Evolutionary conservation across 2,329 filamentous ascomycete genomes (phyloP).

Genomic region (Teratosphaeria nubilosa): DNA sequence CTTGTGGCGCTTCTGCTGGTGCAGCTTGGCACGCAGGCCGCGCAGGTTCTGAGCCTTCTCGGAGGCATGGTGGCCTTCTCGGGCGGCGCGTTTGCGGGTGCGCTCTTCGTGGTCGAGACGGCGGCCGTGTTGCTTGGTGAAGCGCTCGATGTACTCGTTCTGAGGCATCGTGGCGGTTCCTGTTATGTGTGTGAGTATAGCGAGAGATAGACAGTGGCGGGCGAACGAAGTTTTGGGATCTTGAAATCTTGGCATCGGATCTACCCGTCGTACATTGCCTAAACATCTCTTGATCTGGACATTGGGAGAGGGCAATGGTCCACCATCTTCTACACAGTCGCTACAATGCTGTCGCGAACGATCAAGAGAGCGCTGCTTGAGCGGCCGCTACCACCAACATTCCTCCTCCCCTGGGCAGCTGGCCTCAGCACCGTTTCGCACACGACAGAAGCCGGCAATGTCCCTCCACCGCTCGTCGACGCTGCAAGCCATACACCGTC

Average conservation of each 20-base stretch:
- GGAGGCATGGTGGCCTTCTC: conserved; percentile 79
- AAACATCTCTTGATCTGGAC: background rate
- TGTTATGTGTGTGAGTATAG: background rate
- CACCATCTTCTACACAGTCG: background rate
- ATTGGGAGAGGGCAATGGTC: background rate
- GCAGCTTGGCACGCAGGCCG: conserved; percentile 83
- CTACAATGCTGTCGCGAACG: conserved; percentile 38
- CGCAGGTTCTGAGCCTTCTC: conserved; percentile 88
- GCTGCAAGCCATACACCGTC: conserved; percentile 4
- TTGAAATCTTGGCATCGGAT: background rate
- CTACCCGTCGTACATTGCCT: background rate
- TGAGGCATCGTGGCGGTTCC: conserved; percentile 50
- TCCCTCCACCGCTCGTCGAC: conserved; percentile 35
- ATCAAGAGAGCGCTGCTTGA: conserved; percentile 55
- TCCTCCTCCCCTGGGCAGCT: conserved; percentile 44
- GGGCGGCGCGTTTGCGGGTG: conserved; percentile 71
- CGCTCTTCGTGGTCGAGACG: conserved; percentile 80
- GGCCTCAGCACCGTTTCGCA: conserved; percentile 30
- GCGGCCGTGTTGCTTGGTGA: conserved; percentile 49
- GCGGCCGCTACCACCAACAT: conserved; percentile 39
- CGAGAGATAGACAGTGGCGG: background rate
- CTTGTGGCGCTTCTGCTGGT: conserved; percentile 85
- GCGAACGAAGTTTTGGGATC: background rate
- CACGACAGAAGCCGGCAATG: conserved; percentile 23
- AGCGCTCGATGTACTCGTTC: conserved; percentile 70